Percentiles rank a stretch among this genome's conserved stretches.
Evolutionary conservation across 306 rosid species (phyloP).

Genomic region (Glycine soja): DNA sequence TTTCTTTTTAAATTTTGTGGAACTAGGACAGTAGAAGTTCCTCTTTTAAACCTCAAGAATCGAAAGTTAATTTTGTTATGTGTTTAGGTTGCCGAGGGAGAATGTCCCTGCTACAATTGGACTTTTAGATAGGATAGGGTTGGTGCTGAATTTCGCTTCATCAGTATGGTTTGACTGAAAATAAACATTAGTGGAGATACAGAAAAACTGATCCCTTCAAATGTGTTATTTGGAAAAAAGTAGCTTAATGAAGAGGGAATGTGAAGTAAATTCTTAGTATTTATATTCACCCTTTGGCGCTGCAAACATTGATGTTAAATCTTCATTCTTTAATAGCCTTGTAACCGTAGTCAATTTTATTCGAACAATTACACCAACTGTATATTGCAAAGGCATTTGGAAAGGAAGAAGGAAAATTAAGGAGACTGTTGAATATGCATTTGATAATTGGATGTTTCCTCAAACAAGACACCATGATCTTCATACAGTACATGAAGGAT

Average conservation of each 20-base stretch:
- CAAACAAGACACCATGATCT: neutral
- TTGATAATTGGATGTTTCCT: neutral
- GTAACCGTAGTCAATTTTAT: slow-evolving; percentile 22
- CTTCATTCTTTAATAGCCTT: neutral
- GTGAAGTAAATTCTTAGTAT: neutral
- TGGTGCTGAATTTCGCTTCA: slow-evolving; percentile 9
- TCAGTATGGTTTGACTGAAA: neutral
- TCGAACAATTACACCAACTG: neutral
- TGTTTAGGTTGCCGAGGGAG: neutral
- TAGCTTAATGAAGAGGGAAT: neutral
- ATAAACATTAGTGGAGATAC: neutral
- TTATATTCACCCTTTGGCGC: neutral
- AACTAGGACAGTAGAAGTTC: neutral
- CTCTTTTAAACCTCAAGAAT: too few relatives aligned
- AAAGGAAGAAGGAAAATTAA: neutral
- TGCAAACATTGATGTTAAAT: slow-evolving; percentile 9
- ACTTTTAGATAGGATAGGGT: neutral
- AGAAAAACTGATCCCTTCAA: neutral
- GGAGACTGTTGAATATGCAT: slow-evolving; percentile 6
- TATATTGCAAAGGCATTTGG: slow-evolving; percentile 7
- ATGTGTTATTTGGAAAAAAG: neutral
- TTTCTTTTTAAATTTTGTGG: neutral
- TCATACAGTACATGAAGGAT: neutral
- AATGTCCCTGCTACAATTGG: neutral
- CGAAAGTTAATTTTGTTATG: neutral